These are phyloP conservation scores for Trichoderma koningii DNA, from an alignment of 2,329 filamentous ascomycete genomes.

Conservation along the genomic window DNA sequence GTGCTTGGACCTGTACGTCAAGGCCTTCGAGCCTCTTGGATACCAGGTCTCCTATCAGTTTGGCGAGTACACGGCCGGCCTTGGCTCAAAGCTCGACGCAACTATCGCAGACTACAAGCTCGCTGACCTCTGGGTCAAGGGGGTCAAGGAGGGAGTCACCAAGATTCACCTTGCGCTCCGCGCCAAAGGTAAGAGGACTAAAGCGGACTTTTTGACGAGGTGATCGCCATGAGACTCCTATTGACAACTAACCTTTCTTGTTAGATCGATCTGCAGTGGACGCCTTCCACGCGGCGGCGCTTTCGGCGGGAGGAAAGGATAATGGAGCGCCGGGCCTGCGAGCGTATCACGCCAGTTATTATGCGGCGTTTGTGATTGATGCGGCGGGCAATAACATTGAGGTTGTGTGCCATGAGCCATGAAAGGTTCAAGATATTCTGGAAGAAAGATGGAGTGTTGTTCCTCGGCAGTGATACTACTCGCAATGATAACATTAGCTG, in stretches of 20 bases:
- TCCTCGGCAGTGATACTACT: too few relatives aligned
- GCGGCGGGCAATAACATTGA: constrained; percentile 57
- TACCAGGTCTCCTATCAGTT: constrained; percentile 38
- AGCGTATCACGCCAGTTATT: constrained; percentile 50
- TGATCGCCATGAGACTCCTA: too few relatives aligned
- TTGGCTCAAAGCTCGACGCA: constrained; percentile 33
- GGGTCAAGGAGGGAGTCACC: constrained; percentile 20
- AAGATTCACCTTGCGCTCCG: constrained; percentile 39
- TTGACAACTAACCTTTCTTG: neutral
- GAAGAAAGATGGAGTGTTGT: too few relatives aligned
- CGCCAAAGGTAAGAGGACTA: constrained; percentile 32
- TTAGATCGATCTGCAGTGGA: constrained; percentile 47
- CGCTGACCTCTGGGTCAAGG: constrained; percentile 40
- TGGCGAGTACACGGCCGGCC: constrained; percentile 37
- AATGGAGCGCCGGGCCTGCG: constrained; percentile 53
- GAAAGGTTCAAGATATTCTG: neutral
- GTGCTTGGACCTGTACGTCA: constrained; percentile 40
- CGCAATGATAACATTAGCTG: too few relatives aligned
- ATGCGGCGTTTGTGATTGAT: constrained; percentile 53
- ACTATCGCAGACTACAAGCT: constrained; percentile 30
- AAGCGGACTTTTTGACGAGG: neutral
- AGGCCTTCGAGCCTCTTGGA: constrained; percentile 42
- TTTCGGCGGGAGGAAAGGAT: constrained; percentile 48
- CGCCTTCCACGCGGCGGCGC: constrained; percentile 46
- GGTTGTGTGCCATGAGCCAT: constrained; percentile 38